Conservation (phyloP, 2,329 filamentous ascomycete species). For the Diaporthe sp. region DNA sequence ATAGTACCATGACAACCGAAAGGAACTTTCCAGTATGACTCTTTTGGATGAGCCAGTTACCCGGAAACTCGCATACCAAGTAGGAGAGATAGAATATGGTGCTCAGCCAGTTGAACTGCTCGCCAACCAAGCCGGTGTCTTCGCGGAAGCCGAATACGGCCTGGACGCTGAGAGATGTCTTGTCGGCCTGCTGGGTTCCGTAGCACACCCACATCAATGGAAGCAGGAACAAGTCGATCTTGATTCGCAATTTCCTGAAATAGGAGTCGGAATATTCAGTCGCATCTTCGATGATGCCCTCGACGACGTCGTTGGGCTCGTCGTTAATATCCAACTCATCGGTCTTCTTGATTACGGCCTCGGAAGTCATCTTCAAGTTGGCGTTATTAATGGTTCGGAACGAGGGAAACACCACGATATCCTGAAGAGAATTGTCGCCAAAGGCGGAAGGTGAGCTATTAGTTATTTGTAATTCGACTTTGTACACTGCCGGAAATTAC, state of each 20-base stretch:
- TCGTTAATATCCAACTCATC: neutral
- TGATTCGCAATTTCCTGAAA: slow-evolving; percentile 24
- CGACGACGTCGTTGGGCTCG: neutral
- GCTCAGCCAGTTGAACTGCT: slow-evolving; percentile 48
- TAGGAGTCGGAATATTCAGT: slow-evolving; percentile 29
- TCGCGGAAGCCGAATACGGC: slow-evolving; percentile 49
- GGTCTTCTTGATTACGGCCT: neutral
- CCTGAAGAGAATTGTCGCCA: neutral
- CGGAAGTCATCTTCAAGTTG: neutral
- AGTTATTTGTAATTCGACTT: neutral
- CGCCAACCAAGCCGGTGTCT: slow-evolving; percentile 48
- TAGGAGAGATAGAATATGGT: slow-evolving; percentile 50
- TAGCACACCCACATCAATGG: slow-evolving; percentile 37
- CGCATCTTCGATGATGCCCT: slow-evolving; percentile 8
- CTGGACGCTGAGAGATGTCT: slow-evolving; percentile 46
- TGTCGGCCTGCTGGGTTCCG: slow-evolving; percentile 40
- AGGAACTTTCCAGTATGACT: slow-evolving; percentile 52
- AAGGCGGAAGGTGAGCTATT: neutral
- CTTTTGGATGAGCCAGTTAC: slow-evolving; percentile 51
- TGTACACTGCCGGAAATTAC: neutral
- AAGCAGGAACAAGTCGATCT: slow-evolving; percentile 35
- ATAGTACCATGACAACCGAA: slow-evolving; percentile 51
- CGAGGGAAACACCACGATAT: neutral
- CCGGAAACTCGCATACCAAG: slow-evolving; percentile 47
- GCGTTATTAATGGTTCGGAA: neutral